Conservation (phyloP, 257 asterid species). For the Cinchona pubescens region DNA sequence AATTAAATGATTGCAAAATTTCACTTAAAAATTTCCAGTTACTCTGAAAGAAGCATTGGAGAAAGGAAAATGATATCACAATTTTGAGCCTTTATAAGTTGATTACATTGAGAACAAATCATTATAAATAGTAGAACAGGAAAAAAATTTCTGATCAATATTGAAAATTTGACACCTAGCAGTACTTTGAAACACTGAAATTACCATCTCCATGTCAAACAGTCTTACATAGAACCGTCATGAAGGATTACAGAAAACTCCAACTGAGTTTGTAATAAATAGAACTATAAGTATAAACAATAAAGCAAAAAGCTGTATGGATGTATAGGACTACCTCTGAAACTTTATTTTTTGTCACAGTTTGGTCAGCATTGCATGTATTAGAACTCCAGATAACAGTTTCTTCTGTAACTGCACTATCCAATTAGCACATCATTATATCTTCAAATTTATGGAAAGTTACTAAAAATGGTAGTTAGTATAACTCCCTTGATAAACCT, state of each 20-base stretch:
- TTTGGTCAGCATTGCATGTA: constrained; percentile 47
- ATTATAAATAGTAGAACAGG: not conserved
- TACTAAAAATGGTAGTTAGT: not conserved
- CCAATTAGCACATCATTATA: not conserved
- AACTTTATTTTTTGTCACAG: constrained; percentile 35
- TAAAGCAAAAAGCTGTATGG: not conserved
- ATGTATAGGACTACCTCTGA: constrained; percentile 44
- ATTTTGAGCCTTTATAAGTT: not conserved
- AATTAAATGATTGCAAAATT: not conserved
- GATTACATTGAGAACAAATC: not conserved
- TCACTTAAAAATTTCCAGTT: not conserved
- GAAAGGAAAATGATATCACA: not conserved
- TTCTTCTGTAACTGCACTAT: not conserved
- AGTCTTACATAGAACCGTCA: not conserved
- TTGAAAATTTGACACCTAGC: not conserved
- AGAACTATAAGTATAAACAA: too few species aligned
- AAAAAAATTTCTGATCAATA: not conserved
- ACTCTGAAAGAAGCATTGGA: not conserved
- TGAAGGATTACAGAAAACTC: not conserved
- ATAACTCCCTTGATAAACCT: not conserved
- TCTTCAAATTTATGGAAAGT: not conserved
- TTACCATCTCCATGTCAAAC: not conserved
- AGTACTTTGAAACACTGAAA: not conserved
- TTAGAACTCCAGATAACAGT: constrained; percentile 18
- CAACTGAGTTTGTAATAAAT: not conserved